These are phyloP conservation scores for Fusarium euwallaceae DNA, from an alignment of 2,329 filamentous ascomycete species.

Conservation along the genomic window DNA sequence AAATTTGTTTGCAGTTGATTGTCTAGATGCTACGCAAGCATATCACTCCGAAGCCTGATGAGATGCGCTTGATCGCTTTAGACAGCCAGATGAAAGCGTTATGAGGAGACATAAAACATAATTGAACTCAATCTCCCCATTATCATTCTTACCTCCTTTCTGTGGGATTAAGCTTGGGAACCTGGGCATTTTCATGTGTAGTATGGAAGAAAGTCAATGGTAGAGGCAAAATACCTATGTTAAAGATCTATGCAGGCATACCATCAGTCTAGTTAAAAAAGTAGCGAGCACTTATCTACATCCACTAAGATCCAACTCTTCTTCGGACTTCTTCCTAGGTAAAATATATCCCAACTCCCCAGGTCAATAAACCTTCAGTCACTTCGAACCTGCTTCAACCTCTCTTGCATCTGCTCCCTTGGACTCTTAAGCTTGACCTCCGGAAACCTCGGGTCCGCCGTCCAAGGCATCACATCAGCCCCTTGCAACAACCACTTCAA, in stretches of 20 bases:
- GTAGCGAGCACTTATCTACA: too few relatives aligned
- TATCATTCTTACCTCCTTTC: neutral
- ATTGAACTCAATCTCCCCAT: too few relatives aligned
- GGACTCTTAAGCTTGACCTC: slow-evolving; percentile 51
- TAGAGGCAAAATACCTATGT: too few relatives aligned
- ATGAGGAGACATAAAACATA: neutral
- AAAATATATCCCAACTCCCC: too few relatives aligned
- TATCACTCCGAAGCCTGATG: neutral
- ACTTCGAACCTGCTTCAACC: slow-evolving; percentile 23
- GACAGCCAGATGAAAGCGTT: neutral
- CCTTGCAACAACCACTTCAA: slow-evolving; percentile 55
- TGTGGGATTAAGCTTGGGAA: neutral
- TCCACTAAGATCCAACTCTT: too few relatives aligned
- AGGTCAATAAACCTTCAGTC: neutral
- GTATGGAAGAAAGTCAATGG: too few relatives aligned
- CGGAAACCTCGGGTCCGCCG: slow-evolving; percentile 52
- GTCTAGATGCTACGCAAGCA: neutral
- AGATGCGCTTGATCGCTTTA: neutral
- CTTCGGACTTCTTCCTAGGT: too few relatives aligned
- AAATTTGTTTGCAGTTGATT: neutral
- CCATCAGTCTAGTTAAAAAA: too few relatives aligned
- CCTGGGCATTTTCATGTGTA: too few relatives aligned
- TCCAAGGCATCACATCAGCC: slow-evolving; percentile 54
- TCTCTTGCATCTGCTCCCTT: slow-evolving; percentile 46
- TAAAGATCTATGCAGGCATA: too few relatives aligned